Conservation (phyloP, 805 yeast genomes). For the Candida cerambycidarum region DNA sequence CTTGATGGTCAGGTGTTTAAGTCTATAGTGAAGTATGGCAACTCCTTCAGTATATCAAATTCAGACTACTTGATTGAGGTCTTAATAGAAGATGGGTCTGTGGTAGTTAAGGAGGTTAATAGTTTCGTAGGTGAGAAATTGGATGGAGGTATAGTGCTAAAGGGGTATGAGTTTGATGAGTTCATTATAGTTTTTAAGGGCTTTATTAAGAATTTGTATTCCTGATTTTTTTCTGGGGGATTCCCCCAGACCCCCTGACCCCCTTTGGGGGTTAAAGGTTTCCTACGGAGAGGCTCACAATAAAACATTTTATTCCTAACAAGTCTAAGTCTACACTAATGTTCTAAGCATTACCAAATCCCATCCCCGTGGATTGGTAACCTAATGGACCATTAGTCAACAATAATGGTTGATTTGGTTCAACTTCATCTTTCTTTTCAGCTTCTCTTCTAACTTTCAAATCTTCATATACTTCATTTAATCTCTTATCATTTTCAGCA, state of each 20-base stretch:
- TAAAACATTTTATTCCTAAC: constrained; percentile 3
- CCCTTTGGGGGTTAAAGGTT: too few relatives aligned
- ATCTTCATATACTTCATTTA: constrained; percentile 66
- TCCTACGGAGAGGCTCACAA: background rate
- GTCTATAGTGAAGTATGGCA: background rate
- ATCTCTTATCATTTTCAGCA: constrained; percentile 70
- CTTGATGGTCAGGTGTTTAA: constrained; percentile 1
- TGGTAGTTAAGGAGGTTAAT: background rate
- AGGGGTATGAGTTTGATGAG: constrained; percentile 1
- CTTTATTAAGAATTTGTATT: background rate
- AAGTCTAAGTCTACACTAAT: background rate
- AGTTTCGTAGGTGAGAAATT: background rate
- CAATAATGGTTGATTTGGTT: constrained; percentile 69
- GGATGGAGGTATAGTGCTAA: background rate
- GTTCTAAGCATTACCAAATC: constrained; percentile 52
- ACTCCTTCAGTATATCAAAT: constrained; percentile 1
- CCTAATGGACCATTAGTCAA: constrained; percentile 75
- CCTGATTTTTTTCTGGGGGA: too few relatives aligned
- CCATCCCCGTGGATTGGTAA: constrained; percentile 69
- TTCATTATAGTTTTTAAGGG: background rate
- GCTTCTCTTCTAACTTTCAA: constrained; percentile 67
- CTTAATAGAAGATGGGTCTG: background rate
- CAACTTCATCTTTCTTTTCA: constrained; percentile 46
- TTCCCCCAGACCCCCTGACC: too few relatives aligned
- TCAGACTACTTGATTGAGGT: constrained; percentile 4